Percentiles rank a stretch among this genome's conserved stretches.
Evolutionary conservation across 129 eudicot species (phyloP).

Genomic region (Centella asiatica): DNA sequence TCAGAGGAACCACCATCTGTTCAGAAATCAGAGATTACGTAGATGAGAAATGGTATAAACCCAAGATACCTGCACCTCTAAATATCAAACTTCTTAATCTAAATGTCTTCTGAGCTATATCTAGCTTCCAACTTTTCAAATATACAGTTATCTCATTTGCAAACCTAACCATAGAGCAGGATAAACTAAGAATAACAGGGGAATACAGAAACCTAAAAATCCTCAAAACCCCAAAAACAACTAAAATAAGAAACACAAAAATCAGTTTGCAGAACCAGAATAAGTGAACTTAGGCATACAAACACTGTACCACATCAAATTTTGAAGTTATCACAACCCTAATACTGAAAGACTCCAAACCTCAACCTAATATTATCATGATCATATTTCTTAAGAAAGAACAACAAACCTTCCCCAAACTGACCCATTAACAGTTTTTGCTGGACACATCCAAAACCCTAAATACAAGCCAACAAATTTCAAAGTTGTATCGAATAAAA

Average conservation of each 20-base stretch:
- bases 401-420: too few relatives aligned
- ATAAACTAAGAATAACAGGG: neutral
- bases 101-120: neutral
- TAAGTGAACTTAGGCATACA: too few relatives aligned
- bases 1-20: constrained; percentile 53
- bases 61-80: neutral
- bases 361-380: neutral
- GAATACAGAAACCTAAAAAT: neutral
- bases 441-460: too few relatives aligned
- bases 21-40: constrained; percentile 10
- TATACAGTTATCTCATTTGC: neutral
- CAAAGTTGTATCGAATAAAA: too few relatives aligned
- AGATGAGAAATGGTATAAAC: neutral
- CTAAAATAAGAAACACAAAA: too few relatives aligned
- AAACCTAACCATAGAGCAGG: neutral
- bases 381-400: neutral
- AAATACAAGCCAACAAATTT: too few relatives aligned
- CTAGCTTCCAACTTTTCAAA: neutral
- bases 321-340: too few relatives aligned
- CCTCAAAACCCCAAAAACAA: neutral
- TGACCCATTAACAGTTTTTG: neutral
- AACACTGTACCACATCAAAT: too few relatives aligned
- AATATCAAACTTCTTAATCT: neutral
- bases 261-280: too few relatives aligned
- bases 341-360: neutral